Evolutionary conservation across 2,329 filamentous ascomycete genomes (phyloP), one percentile per base, ranked within the genome.

Genomic region (Epichloe sibirici): DNA sequence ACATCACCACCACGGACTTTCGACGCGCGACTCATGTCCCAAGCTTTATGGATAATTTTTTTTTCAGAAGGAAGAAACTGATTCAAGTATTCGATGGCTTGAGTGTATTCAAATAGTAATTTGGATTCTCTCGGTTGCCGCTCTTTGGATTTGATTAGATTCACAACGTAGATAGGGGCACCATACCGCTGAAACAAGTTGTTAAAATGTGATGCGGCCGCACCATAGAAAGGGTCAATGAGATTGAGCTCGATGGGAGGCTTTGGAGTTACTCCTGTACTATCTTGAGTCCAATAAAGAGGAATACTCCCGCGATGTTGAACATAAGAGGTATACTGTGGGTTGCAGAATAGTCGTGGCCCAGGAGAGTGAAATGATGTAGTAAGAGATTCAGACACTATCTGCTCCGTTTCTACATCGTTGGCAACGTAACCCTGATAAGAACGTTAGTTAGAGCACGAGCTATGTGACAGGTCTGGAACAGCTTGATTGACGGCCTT

Each of bases 331-430:
- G 93, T 97, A 66, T 91, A 96, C 31, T 88, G 86, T 1, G 91
- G 89, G 62, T 86, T 97, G 5, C 89, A 83, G 65, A 89, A 96
- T 11, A 95, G 77, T 48, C 81, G 82, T 3, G 87, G 88, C 0
- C 90, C 91, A 4, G 93, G 89, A 3, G 88, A 86, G 70, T 98
- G 93, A 60, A 98, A 96, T 0, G 93, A 96, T 0, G 93, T 98
- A 0, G 90, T 96, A 49, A 91, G 74, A 61, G 90, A 88, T 65
- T 98, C 93, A 0, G 90, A 93, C 5, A 98, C 90, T 55, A 98
- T 96, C 66, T 98, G 93, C 69, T 98, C 93, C 1, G 93, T 97
- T 69, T 98, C 94, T 25, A 98, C 93, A 68, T 98, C 94, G 64
- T 98, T 98, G 50, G 93, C 94, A 51, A 98, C 93, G 65, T 95